Evolutionary conservation across 2,329 filamentous ascomycete genomes (phyloP), one percentile per base, ranked within the genome.

Genomic region (Fusarium transvaalense): DNA sequence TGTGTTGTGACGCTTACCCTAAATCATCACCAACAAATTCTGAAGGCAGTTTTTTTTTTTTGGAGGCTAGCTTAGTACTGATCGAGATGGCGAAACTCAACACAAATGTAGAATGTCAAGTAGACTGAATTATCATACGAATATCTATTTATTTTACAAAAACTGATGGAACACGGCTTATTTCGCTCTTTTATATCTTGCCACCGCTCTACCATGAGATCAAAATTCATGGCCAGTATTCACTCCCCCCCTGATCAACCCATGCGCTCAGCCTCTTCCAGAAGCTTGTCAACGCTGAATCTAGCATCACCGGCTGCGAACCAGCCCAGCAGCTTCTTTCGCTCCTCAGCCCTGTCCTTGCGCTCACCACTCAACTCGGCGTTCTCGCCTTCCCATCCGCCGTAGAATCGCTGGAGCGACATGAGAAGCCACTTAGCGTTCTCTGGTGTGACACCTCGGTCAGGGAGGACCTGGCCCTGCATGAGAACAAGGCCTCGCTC

Each of bases 401-500:
- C 88, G 76, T 99, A 99, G 79, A 99, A 99, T 76, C 93, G 89
- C 83, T 99, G 96, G 81, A 99, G 82, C 73, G 93, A 96, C 88
- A 97, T 92, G 50, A 97, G 84, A 73, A 99, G 81, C 91, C 92
- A 97, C 79, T 90, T 90, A n/a, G 92, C 94, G 76, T 97, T 92
- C 54, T 94, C 88, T 0, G 92, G 86, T 67, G 84, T 89, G 7
- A 97, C 88, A 6, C 95, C 94, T 14, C 90, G 84, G 31, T 91
- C 90, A 63, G 93, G 89, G 55, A 92, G 84, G 15, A 98, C 90
- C 69, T 86, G 85, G 1, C 96, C 96, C 76, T 96, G 92, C 84
- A 97, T 91, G 66, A 99, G 82, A 15, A 97, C 94, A 27, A 98
- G 76, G 7, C 90, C 92, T 74, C 93, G 92, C 12, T 89, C 86